Evolutionary conservation across 2,329 filamentous ascomycete genomes (phyloP), one percentile per base, ranked within the genome.

Genomic region (Coniosporium tulheliwenetii): DNA sequence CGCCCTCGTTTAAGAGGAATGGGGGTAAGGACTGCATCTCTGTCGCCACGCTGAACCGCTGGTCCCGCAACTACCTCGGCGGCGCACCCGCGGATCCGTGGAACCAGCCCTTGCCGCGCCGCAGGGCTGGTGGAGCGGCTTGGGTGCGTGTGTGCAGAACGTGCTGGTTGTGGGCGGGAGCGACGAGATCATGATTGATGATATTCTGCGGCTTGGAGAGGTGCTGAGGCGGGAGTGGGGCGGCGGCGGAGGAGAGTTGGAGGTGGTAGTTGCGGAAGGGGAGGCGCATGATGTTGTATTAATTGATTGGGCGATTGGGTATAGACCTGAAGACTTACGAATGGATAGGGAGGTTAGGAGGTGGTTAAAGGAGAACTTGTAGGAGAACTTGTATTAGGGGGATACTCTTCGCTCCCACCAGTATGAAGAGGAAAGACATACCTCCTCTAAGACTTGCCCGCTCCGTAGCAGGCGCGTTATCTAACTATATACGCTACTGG

Each of bases 121-220:
- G 2, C 41, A 59, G 3, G 59, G 63, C 1, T 79, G 75, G 74
- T 79, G 70, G 63, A 50, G 60, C 8, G 61, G 58, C 2, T 57
- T 73, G 10, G 59, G 65, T 0, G 62, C 54, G 30, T 45, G 59
- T 2, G 54, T 72, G 2, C 56, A 62, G 14, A 61, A 67, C 35
- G 58, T 77, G 1, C 49, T 76, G 16, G 60, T 79, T 5, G 66
- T 68, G 45, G 70, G 60, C 1, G 76, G 75, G 1, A 66, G 59
- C 1, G 65, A 69, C 38, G 75, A 79, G 56, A 59, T 76, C 10
- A 45, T 79, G 19, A 55, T 74, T 30, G 74, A 76, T 46, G 62
- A 67, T 10, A 75, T 79, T 39, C 50, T 63, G 38, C 62, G 66
- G 14, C 67, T 77, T 45, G 61, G 59, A 15, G 52, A 56, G 37